phyloP scores from a whole-genome alignment of 495 filamentous ascomycete genomes.

The Penicillium riverlandense region DNA sequence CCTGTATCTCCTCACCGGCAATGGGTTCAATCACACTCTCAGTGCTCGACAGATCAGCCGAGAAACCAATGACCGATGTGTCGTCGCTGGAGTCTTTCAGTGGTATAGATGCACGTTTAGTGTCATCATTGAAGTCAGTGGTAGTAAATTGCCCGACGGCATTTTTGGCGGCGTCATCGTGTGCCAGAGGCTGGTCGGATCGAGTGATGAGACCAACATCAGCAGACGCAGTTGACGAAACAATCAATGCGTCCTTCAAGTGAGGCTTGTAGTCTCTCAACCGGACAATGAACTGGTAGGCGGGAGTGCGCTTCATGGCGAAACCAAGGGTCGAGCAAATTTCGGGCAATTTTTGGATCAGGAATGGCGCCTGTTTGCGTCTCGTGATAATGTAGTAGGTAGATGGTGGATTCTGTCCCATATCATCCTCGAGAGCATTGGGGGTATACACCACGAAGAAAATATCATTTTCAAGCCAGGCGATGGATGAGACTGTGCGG shows the following conservation, averaged over 20 bases:
- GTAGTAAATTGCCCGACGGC: slow-evolving; percentile 62
- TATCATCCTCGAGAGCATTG: slow-evolving; percentile 46
- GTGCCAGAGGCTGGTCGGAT: slow-evolving; percentile 58
- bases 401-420: slow-evolving; percentile 45
- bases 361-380: slow-evolving; percentile 46
- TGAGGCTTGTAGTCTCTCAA: slow-evolving; percentile 72
- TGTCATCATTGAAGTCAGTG: slow-evolving; percentile 68
- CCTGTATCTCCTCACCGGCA: slow-evolving; percentile 62
- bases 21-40: slow-evolving; percentile 76
- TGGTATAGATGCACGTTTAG: slow-evolving; percentile 68
- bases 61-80: slow-evolving; percentile 73
- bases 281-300: slow-evolving; percentile 69
- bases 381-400: slow-evolving; percentile 71
- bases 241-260: slow-evolving; percentile 70
- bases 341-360: slow-evolving; percentile 65
- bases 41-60: slow-evolving; percentile 73
- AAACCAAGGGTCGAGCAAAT: slow-evolving; percentile 62
- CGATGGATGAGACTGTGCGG: slow-evolving; percentile 67
- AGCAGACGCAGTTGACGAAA: slow-evolving; percentile 68
- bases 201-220: slow-evolving; percentile 74
- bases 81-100: slow-evolving; percentile 63
- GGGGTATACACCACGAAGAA: slow-evolving; percentile 76
- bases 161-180: slow-evolving; percentile 50
- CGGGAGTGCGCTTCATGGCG: slow-evolving; percentile 46
- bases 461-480: slow-evolving; percentile 83